Conservation (phyloP, 2,329 filamentous ascomycete genomes). For the Neodidymelliopsis sp. region DNA sequence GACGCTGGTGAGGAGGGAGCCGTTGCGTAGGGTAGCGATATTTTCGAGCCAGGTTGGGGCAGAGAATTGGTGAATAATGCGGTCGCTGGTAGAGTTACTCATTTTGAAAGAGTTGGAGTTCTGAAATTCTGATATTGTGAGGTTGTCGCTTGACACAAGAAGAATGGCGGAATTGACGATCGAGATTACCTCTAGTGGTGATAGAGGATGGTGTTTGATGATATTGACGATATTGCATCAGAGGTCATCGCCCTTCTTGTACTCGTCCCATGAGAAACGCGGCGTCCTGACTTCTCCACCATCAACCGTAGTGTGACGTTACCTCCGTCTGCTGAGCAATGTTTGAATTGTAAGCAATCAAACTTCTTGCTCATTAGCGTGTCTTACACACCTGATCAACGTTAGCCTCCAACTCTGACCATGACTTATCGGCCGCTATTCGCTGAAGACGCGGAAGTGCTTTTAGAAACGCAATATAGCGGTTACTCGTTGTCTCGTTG, state of each 20-base stretch:
- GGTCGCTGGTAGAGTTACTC: conserved; percentile 1
- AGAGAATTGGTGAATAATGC: conserved; percentile 35
- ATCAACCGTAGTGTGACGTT: too few species aligned
- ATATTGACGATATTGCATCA: not conserved
- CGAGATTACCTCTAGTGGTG: too few species aligned
- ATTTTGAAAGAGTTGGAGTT: not conserved
- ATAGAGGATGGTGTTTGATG: not conserved
- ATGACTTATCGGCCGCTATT: too few species aligned
- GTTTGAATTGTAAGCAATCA: not conserved
- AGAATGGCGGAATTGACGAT: too few species aligned
- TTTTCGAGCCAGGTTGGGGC: conserved; percentile 48
- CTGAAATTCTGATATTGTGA: too few species aligned
- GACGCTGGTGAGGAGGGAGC: conserved; percentile 46
- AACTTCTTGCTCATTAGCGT: not conserved
- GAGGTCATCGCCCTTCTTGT: not conserved
- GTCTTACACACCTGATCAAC: not conserved
- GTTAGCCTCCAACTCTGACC: not conserved
- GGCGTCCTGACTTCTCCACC: not conserved
- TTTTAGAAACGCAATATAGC: too few species aligned
- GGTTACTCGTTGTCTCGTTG: not conserved
- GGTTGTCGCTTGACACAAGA: too few species aligned
- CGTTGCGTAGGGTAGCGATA: conserved; percentile 47
- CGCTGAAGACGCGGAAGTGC: too few species aligned
- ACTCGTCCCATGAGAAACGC: not conserved
- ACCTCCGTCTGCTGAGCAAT: not conserved